phyloP scores from a whole-genome alignment of 257 asterid genomes.

The Apocynum venetum region DNA sequence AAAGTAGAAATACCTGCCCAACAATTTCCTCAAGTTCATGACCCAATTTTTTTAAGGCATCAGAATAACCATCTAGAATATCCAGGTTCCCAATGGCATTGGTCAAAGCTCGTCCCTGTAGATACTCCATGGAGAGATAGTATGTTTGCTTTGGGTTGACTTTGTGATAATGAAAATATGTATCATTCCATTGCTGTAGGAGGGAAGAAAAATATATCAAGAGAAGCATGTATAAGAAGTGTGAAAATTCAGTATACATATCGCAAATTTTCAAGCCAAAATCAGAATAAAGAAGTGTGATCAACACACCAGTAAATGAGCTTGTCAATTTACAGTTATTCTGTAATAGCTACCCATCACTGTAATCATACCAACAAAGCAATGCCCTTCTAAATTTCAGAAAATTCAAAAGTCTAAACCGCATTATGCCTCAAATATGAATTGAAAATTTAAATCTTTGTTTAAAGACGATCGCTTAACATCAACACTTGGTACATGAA shows the following conservation, averaged over 20 bases:
- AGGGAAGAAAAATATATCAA: slow-evolving; percentile 5
- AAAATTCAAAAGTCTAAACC: not conserved
- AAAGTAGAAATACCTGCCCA: slow-evolving; percentile 66
- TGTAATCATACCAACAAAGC: not conserved
- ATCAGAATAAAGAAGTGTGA: not conserved
- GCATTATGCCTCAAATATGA: not conserved
- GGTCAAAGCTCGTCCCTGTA: slow-evolving; percentile 96
- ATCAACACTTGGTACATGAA: not conserved
- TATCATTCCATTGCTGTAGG: slow-evolving; percentile 95
- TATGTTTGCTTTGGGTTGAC: slow-evolving; percentile 93
- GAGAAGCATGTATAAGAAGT: slow-evolving; percentile 10
- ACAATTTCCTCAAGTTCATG: slow-evolving; percentile 81
- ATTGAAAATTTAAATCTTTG: not conserved
- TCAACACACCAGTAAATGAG: not conserved
- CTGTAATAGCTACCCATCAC: not conserved
- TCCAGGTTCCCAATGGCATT: slow-evolving; percentile 95
- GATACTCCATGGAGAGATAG: slow-evolving; percentile 98
- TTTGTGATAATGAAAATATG: slow-evolving; percentile 81
- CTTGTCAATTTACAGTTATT: not conserved
- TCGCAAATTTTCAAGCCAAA: not conserved
- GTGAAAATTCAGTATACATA: not conserved
- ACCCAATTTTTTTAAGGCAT: slow-evolving; percentile 82
- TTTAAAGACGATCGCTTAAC: not conserved
- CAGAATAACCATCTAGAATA: slow-evolving; percentile 75
- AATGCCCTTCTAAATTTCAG: not conserved